These are phyloP conservation scores for Solanum paucissectum DNA, from an alignment of 257 asterid species.

Conservation along the genomic window DNA sequence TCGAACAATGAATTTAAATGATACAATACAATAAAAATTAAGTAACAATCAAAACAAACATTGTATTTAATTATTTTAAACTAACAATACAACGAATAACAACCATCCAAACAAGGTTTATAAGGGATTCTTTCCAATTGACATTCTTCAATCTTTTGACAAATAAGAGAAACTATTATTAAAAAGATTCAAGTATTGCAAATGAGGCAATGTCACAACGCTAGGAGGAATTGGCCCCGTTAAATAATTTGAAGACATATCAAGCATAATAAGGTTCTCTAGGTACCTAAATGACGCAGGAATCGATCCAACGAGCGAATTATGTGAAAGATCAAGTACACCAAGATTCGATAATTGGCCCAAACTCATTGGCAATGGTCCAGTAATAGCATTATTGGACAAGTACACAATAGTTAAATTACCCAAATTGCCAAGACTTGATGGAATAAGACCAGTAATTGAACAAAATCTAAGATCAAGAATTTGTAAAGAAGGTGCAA, in stretches of 20 bases:
- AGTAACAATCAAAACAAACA: too few species aligned
- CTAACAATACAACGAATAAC: not conserved
- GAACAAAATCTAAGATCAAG: constrained; percentile 84
- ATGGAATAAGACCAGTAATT: constrained; percentile 48
- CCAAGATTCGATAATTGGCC: constrained; percentile 40
- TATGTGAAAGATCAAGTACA: constrained; percentile 60
- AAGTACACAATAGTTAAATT: constrained; percentile 50
- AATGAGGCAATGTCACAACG: constrained; percentile 39
- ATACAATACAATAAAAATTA: too few species aligned
- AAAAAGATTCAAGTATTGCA: constrained; percentile 56
- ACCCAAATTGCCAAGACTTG: constrained; percentile 59
- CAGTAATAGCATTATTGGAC: constrained; percentile 52
- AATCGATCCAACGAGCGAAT: constrained; percentile 45
- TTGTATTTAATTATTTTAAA: too few species aligned
- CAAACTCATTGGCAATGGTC: constrained; percentile 58
- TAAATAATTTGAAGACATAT: constrained; percentile 54
- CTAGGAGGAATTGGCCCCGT: constrained; percentile 51
- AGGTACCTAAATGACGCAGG: constrained; percentile 29
- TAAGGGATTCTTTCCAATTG: not conserved
- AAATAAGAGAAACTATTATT: constrained; percentile 43
- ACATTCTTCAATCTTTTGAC: not conserved
- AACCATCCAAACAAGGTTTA: not conserved
- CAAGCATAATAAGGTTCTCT: constrained; percentile 45
- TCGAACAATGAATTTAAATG: too few species aligned
- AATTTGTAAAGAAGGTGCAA: constrained; percentile 39